Percentiles rank a stretch among this genome's conserved stretches.
These are phyloP conservation scores for Vigna angularis DNA, from an alignment of 306 rosid genomes.

Conservation along the genomic window DNA sequence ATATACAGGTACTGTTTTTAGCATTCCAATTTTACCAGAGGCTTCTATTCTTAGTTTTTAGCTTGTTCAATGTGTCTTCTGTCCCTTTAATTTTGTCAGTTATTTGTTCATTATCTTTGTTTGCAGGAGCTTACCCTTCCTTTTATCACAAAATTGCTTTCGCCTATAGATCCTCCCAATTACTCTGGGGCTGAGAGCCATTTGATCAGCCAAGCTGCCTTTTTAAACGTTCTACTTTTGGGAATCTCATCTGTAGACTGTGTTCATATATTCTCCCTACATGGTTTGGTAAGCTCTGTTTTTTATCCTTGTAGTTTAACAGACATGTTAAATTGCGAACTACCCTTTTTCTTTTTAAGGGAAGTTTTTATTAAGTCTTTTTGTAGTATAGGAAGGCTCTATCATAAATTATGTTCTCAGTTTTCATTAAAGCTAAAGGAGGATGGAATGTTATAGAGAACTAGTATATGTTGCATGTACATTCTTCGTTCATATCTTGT, in stretches of 20 bases:
- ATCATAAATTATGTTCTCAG: constrained; percentile 27
- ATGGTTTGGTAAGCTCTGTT: constrained; percentile 81
- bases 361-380: constrained; percentile 17
- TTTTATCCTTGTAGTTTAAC: constrained; percentile 30
- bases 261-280: constrained; percentile 90
- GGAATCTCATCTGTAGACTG: constrained; percentile 80
- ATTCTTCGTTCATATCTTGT: constrained; percentile 42
- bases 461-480: constrained; percentile 24
- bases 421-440: constrained; percentile 11
- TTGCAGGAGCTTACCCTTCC: constrained; percentile 78
- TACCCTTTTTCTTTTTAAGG: not conserved
- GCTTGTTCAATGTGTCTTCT: constrained; percentile 37
- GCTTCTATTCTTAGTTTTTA: constrained; percentile 28
- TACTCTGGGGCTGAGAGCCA: constrained; percentile 71
- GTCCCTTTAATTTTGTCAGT: constrained; percentile 1
- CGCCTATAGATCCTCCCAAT: constrained; percentile 69
- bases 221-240: constrained; percentile 73
- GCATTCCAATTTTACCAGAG: constrained; percentile 28
- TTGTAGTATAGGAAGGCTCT: constrained; percentile 21
- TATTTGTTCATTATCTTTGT: constrained; percentile 42
- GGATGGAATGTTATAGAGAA: constrained; percentile 27
- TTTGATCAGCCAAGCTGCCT: constrained; percentile 76
- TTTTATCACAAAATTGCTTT: constrained; percentile 70
- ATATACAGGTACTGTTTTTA: constrained; percentile 70
- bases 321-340: constrained; percentile 13